Base-by-base conservation (phyloP, 352 stramenopile genomes). In the Pythium guiyangense region DNA sequence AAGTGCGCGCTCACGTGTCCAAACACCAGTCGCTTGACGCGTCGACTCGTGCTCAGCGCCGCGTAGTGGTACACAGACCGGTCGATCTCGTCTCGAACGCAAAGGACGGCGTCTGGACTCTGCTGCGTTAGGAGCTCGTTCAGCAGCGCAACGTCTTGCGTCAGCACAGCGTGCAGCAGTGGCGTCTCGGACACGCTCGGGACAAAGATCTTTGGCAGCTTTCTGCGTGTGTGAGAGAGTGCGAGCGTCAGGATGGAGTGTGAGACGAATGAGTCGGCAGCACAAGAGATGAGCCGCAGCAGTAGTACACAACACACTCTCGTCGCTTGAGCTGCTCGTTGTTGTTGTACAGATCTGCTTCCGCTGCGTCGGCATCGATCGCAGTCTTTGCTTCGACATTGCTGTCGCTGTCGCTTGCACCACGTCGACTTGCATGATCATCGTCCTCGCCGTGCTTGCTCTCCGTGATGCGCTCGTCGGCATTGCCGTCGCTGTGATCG, bases 61-160 rank as follows among this genome's bases (percentile, higher is more conserved):
- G 67, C 76, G 50, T 86, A 86, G 53, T 86, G 76, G 27, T 84
- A 86, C 6, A 79, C 47, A 1, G 61, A 69, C 10, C 71, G 69
- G 29, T 64, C 50, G 1, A 51, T 39, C 2, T 39, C 20, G 34
- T 86, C 73, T 8, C 71, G 57, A 26, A 81, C 58, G 3, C 40
- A 25, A 10, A 83, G 42, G 12, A 79, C 46, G 39, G 81, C 55
- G 45, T 59, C 46, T 10, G 73, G 71, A 0, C 64, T 64, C 39
- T 57, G 56, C 3, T 66, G n/a, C 1, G 47, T 8, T 5, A 83
- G 34, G 35, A 64, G 64, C 12, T 60, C 52, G 15, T 54, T 18
- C 22, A 86, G 53, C 37, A 58, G 54, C 10, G 57, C 46, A 0
- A 34, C 45, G 46, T 86, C 71, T 6, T 63, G 42, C 5, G 48